Percentiles rank a stretch among this genome's conserved stretches.
phyloP scores from a whole-genome alignment of 2,329 filamentous ascomycete genomes.

The Cordyceps cateniannulata region DNA sequence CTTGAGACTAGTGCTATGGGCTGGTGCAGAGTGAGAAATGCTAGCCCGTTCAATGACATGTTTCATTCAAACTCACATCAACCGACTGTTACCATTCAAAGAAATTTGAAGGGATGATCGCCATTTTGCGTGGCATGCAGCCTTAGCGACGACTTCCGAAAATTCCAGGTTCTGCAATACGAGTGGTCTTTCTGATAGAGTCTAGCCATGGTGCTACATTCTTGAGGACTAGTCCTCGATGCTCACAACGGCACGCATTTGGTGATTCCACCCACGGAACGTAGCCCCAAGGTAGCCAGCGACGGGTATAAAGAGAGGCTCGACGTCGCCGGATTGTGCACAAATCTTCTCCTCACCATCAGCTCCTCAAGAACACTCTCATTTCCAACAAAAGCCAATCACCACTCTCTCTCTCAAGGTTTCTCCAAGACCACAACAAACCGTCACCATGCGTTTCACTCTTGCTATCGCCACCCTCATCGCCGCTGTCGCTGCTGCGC shows the following conservation, averaged over 20 bases:
- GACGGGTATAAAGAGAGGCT: neutral
- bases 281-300: neutral
- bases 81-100: neutral
- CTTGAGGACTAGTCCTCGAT: neutral
- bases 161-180: neutral
- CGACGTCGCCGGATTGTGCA: neutral
- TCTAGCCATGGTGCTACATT: neutral
- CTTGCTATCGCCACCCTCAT: neutral
- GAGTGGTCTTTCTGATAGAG: neutral
- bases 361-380: neutral
- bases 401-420: neutral
- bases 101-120: neutral
- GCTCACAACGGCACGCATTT: neutral
- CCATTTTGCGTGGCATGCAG: neutral
- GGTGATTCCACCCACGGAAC: neutral
- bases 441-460: neutral
- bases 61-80: neutral
- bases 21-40: neutral
- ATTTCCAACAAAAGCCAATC: neutral
- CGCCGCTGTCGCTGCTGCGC: neutral
- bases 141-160: neutral
- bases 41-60: neutral
- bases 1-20: neutral
- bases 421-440: neutral
- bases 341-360: neutral